Base-by-base conservation (phyloP, 2,329 filamentous ascomycete genomes). In the Talaromyces sp. region DNA sequence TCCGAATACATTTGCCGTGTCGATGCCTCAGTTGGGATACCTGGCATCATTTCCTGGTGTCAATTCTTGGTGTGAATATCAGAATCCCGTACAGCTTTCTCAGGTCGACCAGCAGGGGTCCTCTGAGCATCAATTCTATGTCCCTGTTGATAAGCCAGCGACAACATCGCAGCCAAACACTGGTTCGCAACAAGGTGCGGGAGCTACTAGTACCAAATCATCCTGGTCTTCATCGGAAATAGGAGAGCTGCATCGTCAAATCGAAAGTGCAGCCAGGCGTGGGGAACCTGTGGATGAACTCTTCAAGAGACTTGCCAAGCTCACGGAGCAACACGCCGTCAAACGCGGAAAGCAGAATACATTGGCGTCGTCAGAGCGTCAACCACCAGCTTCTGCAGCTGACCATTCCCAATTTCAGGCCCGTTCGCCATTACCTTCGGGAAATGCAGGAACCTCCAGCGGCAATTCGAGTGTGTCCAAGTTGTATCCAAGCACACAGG, bases 201-300 rank as follows among this genome's bases (percentile, higher is more conserved):
- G 27, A 24, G 31, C 24, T 52, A 21, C n/a, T 46, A 24, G n/a
- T 10, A 19, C 14, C 49, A 52, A 52, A 17, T 17, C 49, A 7
- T 29, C 49, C 19, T 52, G 49, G 49, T n/a, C 49, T 52, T 52
- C 49, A 4, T 52, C 62, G 8, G 67, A 70, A 13, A 62, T 74
- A 58, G 65, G 63, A 24, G 60, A 61, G n/a, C 43, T 74, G 29
- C 71, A 73, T 57, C 64, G 63, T 29, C 67, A 64, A 24, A 73
- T 73, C 17, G 70, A 73, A 60, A 64, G 67, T 50, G 69, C 71
- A 19, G 68, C 65, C 29, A 67, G 66, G 51, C 66, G 64, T 11
- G 69, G 69, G 17, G 67, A 71, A 26, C 62, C 69, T 13, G 62
- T 73, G 26, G 68, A 69, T 19, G 64, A 53, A 13, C 65, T 73